These are phyloP conservation scores for Glomus cerebriforme DNA, from an alignment of 192 early-diverging fungal species.

Conservation along the genomic window DNA sequence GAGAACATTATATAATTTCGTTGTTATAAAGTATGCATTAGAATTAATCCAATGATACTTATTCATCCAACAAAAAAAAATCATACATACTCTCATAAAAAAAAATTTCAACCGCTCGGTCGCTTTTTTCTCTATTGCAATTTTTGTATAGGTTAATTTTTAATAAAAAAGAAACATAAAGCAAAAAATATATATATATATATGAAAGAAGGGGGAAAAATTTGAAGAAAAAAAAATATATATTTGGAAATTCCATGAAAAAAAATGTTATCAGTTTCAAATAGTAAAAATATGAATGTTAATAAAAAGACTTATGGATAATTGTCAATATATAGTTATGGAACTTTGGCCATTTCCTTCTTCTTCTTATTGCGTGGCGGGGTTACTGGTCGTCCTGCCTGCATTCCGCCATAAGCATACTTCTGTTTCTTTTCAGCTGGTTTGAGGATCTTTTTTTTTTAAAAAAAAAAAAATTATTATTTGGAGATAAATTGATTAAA, in stretches of 20 bases:
- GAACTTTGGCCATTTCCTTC: slow-evolving; percentile 42
- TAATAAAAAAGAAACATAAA: neutral
- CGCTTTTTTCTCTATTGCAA: neutral
- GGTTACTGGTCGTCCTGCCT: slow-evolving; percentile 68
- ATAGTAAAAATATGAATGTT: neutral
- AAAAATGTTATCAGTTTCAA: neutral
- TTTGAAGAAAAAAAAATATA: neutral
- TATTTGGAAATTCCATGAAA: neutral
- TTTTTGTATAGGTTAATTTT: neutral
- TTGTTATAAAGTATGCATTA: neutral
- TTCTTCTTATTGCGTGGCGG: slow-evolving; percentile 74
- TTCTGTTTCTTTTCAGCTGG: slow-evolving; percentile 93
- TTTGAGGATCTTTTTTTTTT: slow-evolving; percentile 92
- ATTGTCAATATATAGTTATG: slow-evolving; percentile 17
- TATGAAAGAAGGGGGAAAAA: neutral
- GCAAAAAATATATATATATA: slow-evolving; percentile 4
- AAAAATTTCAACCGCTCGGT: neutral
- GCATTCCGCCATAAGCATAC: slow-evolving; percentile 72
- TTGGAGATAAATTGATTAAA: neutral
- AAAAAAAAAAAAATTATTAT: neutral
- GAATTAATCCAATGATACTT: neutral
- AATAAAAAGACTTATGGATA: neutral
- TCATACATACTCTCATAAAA: neutral
- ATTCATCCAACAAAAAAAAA: neutral
- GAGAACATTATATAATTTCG: neutral